Evolutionary conservation across 2,329 filamentous ascomycete genomes (phyloP).

Genomic region (Penicillium expansum): DNA sequence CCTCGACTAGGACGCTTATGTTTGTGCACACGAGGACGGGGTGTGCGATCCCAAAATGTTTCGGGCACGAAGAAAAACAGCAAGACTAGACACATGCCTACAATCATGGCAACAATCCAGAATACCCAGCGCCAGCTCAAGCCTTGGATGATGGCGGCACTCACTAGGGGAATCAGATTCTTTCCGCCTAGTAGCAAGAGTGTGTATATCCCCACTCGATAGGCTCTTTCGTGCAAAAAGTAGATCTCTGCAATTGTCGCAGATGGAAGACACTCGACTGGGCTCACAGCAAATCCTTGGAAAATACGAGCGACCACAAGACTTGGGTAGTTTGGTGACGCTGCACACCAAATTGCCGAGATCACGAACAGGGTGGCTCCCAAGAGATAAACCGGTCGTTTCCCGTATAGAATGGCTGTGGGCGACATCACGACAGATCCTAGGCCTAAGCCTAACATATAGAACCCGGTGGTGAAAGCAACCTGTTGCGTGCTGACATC

Average conservation of each 20-base stretch:
- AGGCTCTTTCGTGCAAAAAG: constrained; percentile 90
- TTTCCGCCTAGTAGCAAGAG: constrained; percentile 84
- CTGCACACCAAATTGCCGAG: constrained; percentile 78
- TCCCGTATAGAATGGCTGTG: constrained; percentile 86
- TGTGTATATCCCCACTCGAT: constrained; percentile 90
- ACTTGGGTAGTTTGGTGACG: constrained; percentile 76
- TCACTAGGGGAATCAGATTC: constrained; percentile 83
- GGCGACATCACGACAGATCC: constrained; percentile 83
- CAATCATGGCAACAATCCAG: constrained; percentile 80
- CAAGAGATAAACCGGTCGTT: constrained; percentile 82
- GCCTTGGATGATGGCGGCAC: constrained; percentile 75
- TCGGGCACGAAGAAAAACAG: constrained; percentile 92
- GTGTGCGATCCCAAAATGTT: constrained; percentile 90
- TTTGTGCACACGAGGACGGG: constrained; percentile 48
- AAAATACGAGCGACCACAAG: constrained; percentile 79
- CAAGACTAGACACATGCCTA: constrained; percentile 65
- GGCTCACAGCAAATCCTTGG: constrained; percentile 82
- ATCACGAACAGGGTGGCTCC: constrained; percentile 74
- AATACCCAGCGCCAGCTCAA: constrained; percentile 89
- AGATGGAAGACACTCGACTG: constrained; percentile 87
- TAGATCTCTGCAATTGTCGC: constrained; percentile 96
- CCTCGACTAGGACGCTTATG: constrained; percentile 36
- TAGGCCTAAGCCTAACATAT: constrained; percentile 88
- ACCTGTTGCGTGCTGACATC: constrained; percentile 68
- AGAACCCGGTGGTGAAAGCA: constrained; percentile 83